Percentiles rank a stretch among this genome's conserved stretches.
Evolutionary conservation across 306 rosid genomes (phyloP).

Genomic region (Cicer yamashitae): DNA sequence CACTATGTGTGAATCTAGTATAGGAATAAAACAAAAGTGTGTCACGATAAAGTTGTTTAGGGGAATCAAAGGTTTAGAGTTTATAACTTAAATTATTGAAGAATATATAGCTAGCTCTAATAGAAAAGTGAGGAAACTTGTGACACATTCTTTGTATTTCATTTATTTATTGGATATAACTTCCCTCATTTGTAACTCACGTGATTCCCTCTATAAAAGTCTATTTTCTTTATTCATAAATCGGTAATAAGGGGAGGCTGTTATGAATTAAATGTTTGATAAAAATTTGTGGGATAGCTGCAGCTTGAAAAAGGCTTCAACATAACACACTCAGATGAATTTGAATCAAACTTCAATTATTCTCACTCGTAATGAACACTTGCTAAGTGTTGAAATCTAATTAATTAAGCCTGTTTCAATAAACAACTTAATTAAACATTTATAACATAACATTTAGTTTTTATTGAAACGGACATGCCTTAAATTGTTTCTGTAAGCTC

Average conservation of each 20-base stretch:
- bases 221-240: conserved; percentile 27
- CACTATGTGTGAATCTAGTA: conserved; percentile 31
- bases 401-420: too few relatives aligned
- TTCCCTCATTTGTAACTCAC: conserved; percentile 37
- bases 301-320: background rate
- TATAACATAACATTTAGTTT: too few relatives aligned
- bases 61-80: conserved; percentile 16
- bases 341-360: background rate
- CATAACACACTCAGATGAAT: too few relatives aligned
- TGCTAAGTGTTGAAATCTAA: background rate
- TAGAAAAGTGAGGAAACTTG: conserved; percentile 35
- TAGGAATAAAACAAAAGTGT: conserved; percentile 36
- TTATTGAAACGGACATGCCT: too few relatives aligned
- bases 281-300: too few relatives aligned
- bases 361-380: background rate
- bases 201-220: conserved; percentile 35
- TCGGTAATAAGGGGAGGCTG: background rate
- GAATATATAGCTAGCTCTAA: background rate
- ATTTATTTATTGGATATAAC: conserved; percentile 24
- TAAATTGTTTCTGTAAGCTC: too few relatives aligned
- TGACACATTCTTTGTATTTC: conserved; percentile 40
- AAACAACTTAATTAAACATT: too few relatives aligned
- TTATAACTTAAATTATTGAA: conserved; percentile 23
- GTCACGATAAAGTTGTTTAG: conserved; percentile 18
- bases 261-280: too few relatives aligned